Conservation (phyloP, 768 basidiomycete genomes). For the Rhizopogon vesiculosus region DNA sequence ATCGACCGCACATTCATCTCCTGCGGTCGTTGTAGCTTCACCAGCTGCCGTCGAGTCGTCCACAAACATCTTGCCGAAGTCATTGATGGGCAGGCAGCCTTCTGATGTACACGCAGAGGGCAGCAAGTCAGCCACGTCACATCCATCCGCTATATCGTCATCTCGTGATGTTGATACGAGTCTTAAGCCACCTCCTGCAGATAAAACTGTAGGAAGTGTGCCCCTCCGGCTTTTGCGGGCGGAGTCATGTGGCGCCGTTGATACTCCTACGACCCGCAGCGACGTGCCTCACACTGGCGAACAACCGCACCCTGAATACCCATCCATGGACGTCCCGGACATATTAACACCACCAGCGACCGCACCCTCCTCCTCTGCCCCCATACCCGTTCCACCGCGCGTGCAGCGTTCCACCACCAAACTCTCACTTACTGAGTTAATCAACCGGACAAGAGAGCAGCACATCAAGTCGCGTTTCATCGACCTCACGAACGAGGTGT, state of each 20-base stretch:
- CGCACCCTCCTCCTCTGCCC: background rate
- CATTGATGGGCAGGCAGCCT: background rate
- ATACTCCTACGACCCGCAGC: background rate
- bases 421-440: constrained; percentile 15
- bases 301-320: background rate
- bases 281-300: background rate
- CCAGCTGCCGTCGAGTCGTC: background rate
- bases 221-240: background rate
- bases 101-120: too few species aligned
- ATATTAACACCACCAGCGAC: background rate
- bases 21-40: background rate
- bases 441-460: constrained; percentile 17
- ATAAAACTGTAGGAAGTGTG: background rate
- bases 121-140: background rate
- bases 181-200: background rate
- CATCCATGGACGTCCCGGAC: background rate
- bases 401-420: constrained; percentile 8
- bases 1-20: background rate
- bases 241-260: background rate
- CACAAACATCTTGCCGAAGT: too few species aligned
- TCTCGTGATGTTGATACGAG: background rate
- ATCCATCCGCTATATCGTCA: background rate
- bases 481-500: background rate
- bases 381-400: constrained; percentile 19
- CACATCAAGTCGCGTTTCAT: background rate